Evolutionary conservation across 2,329 filamentous ascomycete species (phyloP), one percentile per base, ranked within the genome.

Genomic region (Sclerotinia sclerotiorum): DNA sequence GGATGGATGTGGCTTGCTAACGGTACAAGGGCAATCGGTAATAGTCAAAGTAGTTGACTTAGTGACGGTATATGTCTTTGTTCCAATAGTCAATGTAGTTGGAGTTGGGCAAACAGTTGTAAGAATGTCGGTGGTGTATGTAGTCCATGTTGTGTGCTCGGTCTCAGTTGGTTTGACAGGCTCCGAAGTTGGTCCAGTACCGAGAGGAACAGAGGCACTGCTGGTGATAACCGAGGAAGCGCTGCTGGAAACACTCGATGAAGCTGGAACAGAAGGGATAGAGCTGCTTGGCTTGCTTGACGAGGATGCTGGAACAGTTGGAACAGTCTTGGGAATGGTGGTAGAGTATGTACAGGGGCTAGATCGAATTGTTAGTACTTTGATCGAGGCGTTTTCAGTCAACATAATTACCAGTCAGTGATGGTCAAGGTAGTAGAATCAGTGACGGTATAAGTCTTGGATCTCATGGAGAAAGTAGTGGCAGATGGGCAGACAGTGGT

Each of bases 51-150:
- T 80, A 67, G 81, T 80, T 61, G 81, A 84, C 81, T 84, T 81
- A 73, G 88, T 88, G 80, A 93, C 83, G 74, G 85, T 90, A 77
- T 82, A 82, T 70, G 82, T 84, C 69, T 79, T 73, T 69, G 76
- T 77, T 69, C 78, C 78, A 72, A 81, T 76, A 52, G 79, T 78
- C 69, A 84, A 73, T 51, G 77, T 78, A 64, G 84, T 84, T 58
- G 67, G 54, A 15, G 67, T 58, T 2, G 54, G 67, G 29, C 60
- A 57, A 21, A 68, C 67, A 29, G 67, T 68, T 21, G 67, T 68
- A 44, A 65, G 52, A 49, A 68, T 68, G 46, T 65, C 61, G 8
- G 67, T 68, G 15, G 67, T 68, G 17, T 51, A 68, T 8, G 67
- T 68, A 21, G 61, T 56, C 67, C 67, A 68, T 29, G 67, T 65